Percentiles rank a stretch among this genome's conserved stretches.
Conservation (phyloP, 805 yeast species). For the Blastobotrys americana region DNA sequence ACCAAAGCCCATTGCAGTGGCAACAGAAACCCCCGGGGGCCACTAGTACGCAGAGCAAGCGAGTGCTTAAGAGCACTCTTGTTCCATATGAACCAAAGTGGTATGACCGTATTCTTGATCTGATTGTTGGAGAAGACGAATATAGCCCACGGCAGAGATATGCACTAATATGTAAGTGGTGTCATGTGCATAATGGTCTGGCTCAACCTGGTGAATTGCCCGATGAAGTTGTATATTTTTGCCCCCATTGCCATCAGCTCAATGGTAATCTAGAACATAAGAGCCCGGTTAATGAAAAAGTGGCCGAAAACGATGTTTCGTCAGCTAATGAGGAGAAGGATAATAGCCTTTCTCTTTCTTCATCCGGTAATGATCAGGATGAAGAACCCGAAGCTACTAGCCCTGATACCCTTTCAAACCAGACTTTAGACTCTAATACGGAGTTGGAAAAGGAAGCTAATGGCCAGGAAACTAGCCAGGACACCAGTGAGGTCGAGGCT, state of each 20-base stretch:
- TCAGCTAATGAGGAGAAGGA: too few species aligned
- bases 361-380: too few species aligned
- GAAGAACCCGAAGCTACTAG: too few species aligned
- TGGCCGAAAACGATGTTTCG: background rate
- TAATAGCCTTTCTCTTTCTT: too few species aligned
- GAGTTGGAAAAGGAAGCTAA: too few species aligned
- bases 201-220: slow-evolving; percentile 67
- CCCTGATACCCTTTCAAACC: too few species aligned
- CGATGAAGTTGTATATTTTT: slow-evolving; percentile 43
- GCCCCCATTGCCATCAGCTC: slow-evolving; percentile 51
- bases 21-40: background rate
- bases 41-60: background rate
- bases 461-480: too few species aligned
- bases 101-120: slow-evolving; percentile 38
- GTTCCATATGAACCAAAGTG: slow-evolving; percentile 29
- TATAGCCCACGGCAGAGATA: slow-evolving; percentile 50
- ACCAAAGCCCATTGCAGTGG: background rate
- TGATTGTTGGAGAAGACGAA: slow-evolving; percentile 58
- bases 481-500: too few species aligned
- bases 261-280: background rate
- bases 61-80: background rate
- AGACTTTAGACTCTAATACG: too few species aligned
- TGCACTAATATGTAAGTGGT: slow-evolving; percentile 65
- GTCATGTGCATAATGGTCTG: slow-evolving; percentile 68
- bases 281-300: background rate